A percentile compares a stretch with the other conserved stretches of the same genome.
Conservation (phyloP, 495 filamentous ascomycete genomes). For the Aspergillus nanangensis region DNA sequence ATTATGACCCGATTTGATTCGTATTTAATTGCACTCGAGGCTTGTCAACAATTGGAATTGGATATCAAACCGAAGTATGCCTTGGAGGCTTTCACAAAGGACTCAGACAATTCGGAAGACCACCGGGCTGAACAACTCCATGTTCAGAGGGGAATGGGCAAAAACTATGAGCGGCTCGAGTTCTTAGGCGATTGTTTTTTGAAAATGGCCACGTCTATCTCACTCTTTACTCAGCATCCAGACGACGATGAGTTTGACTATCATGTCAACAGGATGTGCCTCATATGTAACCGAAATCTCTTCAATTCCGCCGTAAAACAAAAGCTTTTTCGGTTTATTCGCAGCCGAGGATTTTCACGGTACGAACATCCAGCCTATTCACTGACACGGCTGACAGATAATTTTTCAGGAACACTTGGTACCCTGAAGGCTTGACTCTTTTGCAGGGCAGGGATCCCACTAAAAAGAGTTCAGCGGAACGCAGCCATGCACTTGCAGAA, state of each 20-base stretch:
- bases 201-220: conserved; percentile 91
- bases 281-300: conserved; percentile 90
- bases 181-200: conserved; percentile 92
- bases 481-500: conserved; percentile 67
- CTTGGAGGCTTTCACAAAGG: conserved; percentile 90
- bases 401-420: conserved; percentile 54
- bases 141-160: conserved; percentile 85
- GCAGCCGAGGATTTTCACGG: conserved; percentile 77
- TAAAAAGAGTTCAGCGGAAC: conserved; percentile 46
- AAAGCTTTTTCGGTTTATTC: conserved; percentile 68
- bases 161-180: conserved; percentile 93
- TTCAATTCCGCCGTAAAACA: conserved; percentile 67
- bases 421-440: conserved; percentile 69
- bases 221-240: conserved; percentile 70
- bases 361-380: conserved; percentile 14
- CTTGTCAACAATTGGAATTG: conserved; percentile 54
- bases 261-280: conserved; percentile 84
- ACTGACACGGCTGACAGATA: conserved; percentile 6
- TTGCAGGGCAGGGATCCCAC: conserved; percentile 56
- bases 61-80: conserved; percentile 63
- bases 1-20: conserved; percentile 81
- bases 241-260: conserved; percentile 80
- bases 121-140: conserved; percentile 66
- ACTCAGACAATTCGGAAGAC: conserved; percentile 86
- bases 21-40: conserved; percentile 75